Evolutionary conservation across 1,284 basidiomycete genomes (phyloP), one percentile per base, ranked within the genome.

Genomic region (Rhodotorula sp.): DNA sequence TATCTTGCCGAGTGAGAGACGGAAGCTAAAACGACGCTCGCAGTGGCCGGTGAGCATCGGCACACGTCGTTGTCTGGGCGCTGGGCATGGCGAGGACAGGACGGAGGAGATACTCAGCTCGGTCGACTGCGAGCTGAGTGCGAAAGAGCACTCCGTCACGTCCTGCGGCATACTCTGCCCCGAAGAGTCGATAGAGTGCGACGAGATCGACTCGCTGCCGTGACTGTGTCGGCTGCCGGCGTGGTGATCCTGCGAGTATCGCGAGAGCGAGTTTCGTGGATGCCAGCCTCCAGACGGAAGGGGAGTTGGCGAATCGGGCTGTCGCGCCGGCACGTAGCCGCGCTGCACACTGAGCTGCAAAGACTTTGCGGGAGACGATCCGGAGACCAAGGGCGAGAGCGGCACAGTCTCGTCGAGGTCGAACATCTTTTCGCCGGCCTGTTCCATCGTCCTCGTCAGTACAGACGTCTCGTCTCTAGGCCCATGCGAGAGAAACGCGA

Each of bases 341-440:
- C 23, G 23, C 3, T 50, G 49, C 19, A 23, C 7, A 16, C 21
- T 52, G 23, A 52, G 23, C 50, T 4, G 21, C 10, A 16, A 52
- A 52, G 19, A n/a, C 2, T 54, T 49, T 16, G 68, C 57, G 8
- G 69, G 61, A 5, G 73, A 72, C 3, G 55, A 31, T 8, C 31
- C 31, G 3, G 23, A 48, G 47, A 76, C 61, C 34, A 76, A 67
- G 23, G 74, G 68, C 3, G 65, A 45, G 21, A 76, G 66, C 26
- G 69, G 65, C 38, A 76, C 69, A 14, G 28, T 19, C 45, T 70
- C 67, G 43, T 69, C 34, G 2, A 31, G 45, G 2, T 76, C 69
- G 34, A 76, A 67, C 71, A 76, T 76, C 48, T 62, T 69, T 14
- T 73, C 74, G 55, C 74, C 74, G 26, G 67, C 56, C 74, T 75